A percentile compares a stretch with the other conserved stretches of the same genome.
These are phyloP conservation scores for Aspergillus sp. DNA, from an alignment of 2,329 filamentous ascomycete species.

Conservation along the genomic window DNA sequence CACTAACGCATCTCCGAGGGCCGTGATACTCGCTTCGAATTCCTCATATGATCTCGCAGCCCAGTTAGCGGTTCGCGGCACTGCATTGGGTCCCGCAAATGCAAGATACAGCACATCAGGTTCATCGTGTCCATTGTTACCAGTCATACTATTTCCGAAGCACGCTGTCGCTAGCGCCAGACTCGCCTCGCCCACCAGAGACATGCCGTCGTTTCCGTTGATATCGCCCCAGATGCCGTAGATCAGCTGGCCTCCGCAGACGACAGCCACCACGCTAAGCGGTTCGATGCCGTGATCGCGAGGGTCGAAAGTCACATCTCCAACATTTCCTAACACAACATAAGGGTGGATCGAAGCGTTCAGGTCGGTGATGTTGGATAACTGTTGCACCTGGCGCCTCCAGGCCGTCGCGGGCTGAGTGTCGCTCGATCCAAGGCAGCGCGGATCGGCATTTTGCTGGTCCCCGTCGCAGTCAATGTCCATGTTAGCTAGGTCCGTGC, in stretches of 20 bases:
- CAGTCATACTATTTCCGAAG: neutral
- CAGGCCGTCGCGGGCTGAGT: conserved; percentile 8
- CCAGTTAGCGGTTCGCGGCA: conserved; percentile 3
- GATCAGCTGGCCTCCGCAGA: conserved; percentile 4
- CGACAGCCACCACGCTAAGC: conserved; percentile 5
- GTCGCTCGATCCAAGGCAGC: conserved; percentile 5
- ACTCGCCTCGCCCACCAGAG: conserved; percentile 5
- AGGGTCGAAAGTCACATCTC: conserved; percentile 3
- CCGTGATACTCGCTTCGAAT: conserved; percentile 3
- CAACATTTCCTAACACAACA: conserved; percentile 19
- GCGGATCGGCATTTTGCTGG: conserved; percentile 1
- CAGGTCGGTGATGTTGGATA: conserved; percentile 13
- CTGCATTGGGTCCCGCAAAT: conserved; percentile 2
- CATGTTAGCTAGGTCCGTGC: conserved; percentile 8
- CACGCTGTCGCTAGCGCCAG: conserved; percentile 6
- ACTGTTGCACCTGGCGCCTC: conserved; percentile 5
- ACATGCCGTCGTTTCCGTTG: conserved; percentile 3
- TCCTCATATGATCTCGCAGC: conserved; percentile 2
- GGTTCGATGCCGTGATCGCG: conserved; percentile 1
- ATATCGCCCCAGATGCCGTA: conserved; percentile 8
- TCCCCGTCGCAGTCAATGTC: conserved; percentile 13
- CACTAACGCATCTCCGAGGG: conserved; percentile 2
- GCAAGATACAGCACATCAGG: conserved; percentile 7
- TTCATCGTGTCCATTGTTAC: conserved; percentile 1
- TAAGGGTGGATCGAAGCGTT: conserved; percentile 19